Evolutionary conservation across 805 yeast genomes (phyloP), one percentile per base, ranked within the genome.

Genomic region (Metschnikowia dekortorum): DNA sequence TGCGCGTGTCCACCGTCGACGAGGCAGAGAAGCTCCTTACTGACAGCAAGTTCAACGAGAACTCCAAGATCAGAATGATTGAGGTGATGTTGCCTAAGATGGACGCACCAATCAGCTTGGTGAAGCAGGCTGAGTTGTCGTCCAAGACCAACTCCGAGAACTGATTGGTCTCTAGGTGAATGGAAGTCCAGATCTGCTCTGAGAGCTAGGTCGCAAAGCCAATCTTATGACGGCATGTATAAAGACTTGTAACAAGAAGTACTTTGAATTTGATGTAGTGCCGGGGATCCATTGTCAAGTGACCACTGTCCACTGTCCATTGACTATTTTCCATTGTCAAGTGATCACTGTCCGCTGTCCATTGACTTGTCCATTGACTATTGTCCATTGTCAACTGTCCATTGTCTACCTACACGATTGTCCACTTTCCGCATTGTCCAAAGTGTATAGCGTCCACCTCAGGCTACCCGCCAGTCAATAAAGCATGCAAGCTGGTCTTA

Each of bases 71-170:
- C 44, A 59, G 74, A 46, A 63, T 70, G 61, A 52, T 70, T 32
- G 75, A 70, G 59, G 61, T 70, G 18, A 63, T 66, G 66, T 62
- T 70, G 52, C 70, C 61, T 6, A 65, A 57, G 45, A 63, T 69
- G 71, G 75, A 70, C 51, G 72, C 71, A 7, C 75, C 75, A 7
- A 56, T 50, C 30, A 69, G 66, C 57, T 63, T 69, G 56, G 65
- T 69, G 32, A 57, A 69, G 56, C 73, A 69, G 54, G 71, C 73
- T 37, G 68, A 67, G 53, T 52, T 65, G 45, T 61, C 67, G 18
- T 66, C 70, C 34, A 56, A 61, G 51, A 57, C 64, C 39, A 68
- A 68, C 53, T 51, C 55, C 36, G 51, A 50, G 46, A 51, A 46
- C 49, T 45, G 31, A 33, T 10, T 11, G n/a, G 13, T 10, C 64